phyloP scores from a whole-genome alignment of 208 protist genomes.

The Kentomonas sorsogonicus region DNA sequence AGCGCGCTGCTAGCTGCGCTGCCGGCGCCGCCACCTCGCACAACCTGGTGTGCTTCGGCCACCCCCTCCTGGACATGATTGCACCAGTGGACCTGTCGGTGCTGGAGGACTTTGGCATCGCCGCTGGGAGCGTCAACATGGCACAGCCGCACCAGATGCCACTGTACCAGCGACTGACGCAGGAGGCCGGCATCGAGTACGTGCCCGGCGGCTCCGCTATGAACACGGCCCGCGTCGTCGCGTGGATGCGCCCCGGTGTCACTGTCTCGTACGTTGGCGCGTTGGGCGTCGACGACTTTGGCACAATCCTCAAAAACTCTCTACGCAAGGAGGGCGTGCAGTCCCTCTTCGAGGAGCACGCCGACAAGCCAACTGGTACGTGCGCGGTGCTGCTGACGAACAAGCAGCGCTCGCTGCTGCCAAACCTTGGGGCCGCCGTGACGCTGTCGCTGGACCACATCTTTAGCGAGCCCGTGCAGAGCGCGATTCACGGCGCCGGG shows the following conservation, averaged over 20 bases:
- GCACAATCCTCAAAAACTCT: conserved; percentile 44
- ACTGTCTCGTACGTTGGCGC: conserved; percentile 78
- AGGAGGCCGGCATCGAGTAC: conserved; percentile 73
- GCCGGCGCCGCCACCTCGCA: too few relatives aligned
- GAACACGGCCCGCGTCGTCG: conserved; percentile 92
- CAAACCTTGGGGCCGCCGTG: conserved; percentile 91
- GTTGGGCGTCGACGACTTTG: conserved; percentile 92
- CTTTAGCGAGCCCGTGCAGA: conserved; percentile 34
- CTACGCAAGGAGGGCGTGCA: conserved; percentile 68
- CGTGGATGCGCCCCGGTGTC: conserved; percentile 61
- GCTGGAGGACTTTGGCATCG: conserved; percentile 76
- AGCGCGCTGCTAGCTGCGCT: too few relatives aligned
- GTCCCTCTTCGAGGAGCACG: conserved; percentile 64
- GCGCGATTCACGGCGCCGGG: conserved; percentile 42
- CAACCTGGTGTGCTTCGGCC: conserved; percentile 62
- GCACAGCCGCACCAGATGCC: conserved; percentile 89
- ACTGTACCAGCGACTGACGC: conserved; percentile 76
- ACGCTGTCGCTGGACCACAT: conserved; percentile 84
- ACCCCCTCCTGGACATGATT: conserved; percentile 97
- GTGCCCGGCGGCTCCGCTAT: conserved; percentile 96
- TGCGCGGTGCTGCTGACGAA: conserved; percentile 94
- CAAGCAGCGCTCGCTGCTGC: conserved; percentile 89
- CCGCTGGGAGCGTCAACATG: conserved; percentile 86
- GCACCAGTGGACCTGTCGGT: conserved; percentile 78
- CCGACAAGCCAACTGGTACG: conserved; percentile 87